Conservation (phyloP, 345 rosid genomes). For the Pugionium dolabratum region DNA sequence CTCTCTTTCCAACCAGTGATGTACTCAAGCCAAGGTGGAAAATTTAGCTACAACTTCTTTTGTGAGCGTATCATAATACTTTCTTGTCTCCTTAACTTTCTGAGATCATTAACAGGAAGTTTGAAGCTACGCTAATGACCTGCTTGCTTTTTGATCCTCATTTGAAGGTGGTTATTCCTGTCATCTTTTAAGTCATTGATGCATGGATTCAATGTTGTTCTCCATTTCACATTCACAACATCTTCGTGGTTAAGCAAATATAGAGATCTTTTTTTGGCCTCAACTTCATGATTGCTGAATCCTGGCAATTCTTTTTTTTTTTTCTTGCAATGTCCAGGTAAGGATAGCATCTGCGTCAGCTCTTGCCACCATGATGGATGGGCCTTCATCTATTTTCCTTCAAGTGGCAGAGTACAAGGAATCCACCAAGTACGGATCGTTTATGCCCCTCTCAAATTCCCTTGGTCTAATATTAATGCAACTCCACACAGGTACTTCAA, state of each 20-base stretch:
- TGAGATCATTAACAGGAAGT: constrained; percentile 56
- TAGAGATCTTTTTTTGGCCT: constrained; percentile 2
- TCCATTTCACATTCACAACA: constrained; percentile 15
- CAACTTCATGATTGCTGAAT: constrained; percentile 25
- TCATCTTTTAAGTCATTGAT: constrained; percentile 9
- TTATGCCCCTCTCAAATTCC: constrained; percentile 79
- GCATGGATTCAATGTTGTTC: constrained; percentile 4
- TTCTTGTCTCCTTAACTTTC: constrained; percentile 33
- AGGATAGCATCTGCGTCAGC: constrained; percentile 79
- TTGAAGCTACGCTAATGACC: constrained; percentile 80
- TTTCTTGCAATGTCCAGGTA: constrained; percentile 55
- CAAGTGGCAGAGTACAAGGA: constrained; percentile 95
- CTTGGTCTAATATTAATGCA: constrained; percentile 85
- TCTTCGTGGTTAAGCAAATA: constrained; percentile 21
- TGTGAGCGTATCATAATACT: constrained; percentile 18
- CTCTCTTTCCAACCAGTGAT: constrained; percentile 83
- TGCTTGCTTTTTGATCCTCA: constrained; percentile 85
- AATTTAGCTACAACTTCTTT: constrained; percentile 19
- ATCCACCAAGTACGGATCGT: constrained; percentile 65
- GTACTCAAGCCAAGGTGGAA: constrained; percentile 72
- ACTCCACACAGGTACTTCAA: constrained; percentile 77
- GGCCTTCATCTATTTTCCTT: constrained; percentile 76
- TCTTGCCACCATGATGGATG: constrained; percentile 85
- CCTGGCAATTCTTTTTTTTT: constrained; percentile 21
- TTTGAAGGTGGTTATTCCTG: constrained; percentile 62